Evolutionary conservation across 2,329 filamentous ascomycete species (phyloP).

Genomic region (Fusarium pseudonygamai): DNA sequence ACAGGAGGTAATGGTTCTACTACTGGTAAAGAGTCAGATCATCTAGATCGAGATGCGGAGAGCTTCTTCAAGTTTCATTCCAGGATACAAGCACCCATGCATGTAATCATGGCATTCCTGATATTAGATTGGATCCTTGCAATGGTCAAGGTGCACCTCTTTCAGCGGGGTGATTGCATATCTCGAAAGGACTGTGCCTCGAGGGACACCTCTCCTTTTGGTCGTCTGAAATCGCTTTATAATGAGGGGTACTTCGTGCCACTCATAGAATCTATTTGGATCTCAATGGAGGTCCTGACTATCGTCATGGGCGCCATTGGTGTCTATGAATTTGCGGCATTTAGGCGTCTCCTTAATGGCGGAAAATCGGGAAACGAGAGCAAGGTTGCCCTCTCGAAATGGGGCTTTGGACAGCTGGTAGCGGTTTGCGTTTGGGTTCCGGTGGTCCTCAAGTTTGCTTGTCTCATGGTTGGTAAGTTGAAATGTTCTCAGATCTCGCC

Average conservation of each 20-base stretch:
- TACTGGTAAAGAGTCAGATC: fast-evolving
- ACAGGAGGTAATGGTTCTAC: fast-evolving
- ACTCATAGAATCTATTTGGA: not conserved
- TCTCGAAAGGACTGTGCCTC: fast-evolving
- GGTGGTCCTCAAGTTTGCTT: not conserved
- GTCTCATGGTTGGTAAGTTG: not conserved
- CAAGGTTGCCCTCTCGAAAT: not conserved
- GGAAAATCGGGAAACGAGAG: not conserved
- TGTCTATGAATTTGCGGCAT: not conserved
- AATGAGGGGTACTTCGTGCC: fast-evolving
- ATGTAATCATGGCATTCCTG: not conserved
- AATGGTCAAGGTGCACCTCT: fast-evolving
- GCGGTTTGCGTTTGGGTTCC: conserved; percentile 11
- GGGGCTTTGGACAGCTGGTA: conserved; percentile 4
- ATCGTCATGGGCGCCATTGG: not conserved
- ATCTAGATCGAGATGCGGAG: not conserved
- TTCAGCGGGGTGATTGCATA: not conserved
- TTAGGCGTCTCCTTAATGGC: not conserved
- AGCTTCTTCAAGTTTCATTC: not conserved
- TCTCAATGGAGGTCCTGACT: not conserved
- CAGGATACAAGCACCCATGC: not conserved
- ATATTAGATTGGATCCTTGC: not conserved
- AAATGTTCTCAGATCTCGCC: fast-evolving
- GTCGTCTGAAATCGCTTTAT: fast-evolving
- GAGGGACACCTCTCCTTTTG: fast-evolving